Conservation (phyloP, 495 filamentous ascomycete genomes). For the Apiosordaria backusii region DNA sequence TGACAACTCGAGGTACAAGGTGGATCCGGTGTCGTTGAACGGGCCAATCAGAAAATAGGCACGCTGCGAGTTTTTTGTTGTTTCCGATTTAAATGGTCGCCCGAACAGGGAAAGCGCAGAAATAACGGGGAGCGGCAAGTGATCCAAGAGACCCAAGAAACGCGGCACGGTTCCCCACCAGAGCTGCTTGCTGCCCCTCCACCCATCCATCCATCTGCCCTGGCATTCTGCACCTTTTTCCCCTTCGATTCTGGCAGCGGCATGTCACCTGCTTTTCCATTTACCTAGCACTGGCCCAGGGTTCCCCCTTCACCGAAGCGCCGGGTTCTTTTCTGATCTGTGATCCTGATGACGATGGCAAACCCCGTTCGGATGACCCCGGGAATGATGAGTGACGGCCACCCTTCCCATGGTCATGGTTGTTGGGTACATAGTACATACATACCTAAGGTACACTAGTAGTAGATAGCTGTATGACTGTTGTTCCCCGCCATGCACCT, state of each 20-base stretch:
- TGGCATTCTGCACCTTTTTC: background rate
- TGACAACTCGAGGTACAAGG: conserved; percentile 38
- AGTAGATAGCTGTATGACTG: background rate
- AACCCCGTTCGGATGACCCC: conserved; percentile 1
- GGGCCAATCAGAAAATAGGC: conserved; percentile 45
- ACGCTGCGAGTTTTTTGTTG: conserved; percentile 24
- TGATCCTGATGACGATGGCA: background rate
- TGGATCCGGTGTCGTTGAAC: conserved; percentile 35
- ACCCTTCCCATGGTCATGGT: background rate
- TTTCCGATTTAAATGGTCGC: conserved; percentile 28
- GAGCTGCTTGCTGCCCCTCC: too few species aligned
- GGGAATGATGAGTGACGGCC: background rate
- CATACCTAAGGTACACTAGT: background rate
- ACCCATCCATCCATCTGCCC: background rate
- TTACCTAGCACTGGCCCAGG: background rate
- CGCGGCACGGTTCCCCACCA: conserved; percentile 13
- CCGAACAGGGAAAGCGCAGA: conserved; percentile 33
- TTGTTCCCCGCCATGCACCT: background rate
- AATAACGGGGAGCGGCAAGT: conserved; percentile 27
- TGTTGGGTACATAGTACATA: background rate
- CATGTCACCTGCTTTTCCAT: conserved; percentile 5
- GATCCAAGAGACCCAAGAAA: conserved; percentile 22
- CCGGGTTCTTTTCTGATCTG: background rate
- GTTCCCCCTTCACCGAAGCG: background rate
- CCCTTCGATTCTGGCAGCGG: background rate